Percentiles rank a stretch among this genome's conserved stretches.
These are phyloP conservation scores for Coffea humblotiana DNA, from an alignment of 305 asterid species.

Conservation along the genomic window DNA sequence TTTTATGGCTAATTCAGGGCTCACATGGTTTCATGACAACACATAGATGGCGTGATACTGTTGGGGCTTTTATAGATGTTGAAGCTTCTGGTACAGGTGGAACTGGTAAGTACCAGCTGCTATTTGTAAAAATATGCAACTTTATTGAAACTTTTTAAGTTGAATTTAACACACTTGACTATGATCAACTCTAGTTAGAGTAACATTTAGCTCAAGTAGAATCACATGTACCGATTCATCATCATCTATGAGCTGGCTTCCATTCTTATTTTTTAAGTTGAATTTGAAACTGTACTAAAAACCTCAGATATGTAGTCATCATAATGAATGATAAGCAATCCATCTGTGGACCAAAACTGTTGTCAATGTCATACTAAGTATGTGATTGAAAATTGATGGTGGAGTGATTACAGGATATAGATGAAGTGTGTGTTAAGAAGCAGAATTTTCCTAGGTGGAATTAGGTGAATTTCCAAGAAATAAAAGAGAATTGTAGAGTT, in stretches of 20 bases:
- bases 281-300: neutral
- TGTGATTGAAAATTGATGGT: neutral
- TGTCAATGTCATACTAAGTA: no score
- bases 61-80: conserved; percentile 83
- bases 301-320: neutral
- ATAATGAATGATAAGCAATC: neutral
- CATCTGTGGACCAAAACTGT: neutral
- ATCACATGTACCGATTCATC: neutral
- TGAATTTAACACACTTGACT: neutral
- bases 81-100: conserved; percentile 99
- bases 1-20: conserved; percentile 57
- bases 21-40: conserved; percentile 98
- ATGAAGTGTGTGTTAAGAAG: neutral
- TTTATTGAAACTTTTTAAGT: neutral
- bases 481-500: neutral
- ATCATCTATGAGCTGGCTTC: neutral
- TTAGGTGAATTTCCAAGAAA: neutral
- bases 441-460: neutral
- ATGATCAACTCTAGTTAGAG: neutral
- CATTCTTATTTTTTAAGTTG: neutral
- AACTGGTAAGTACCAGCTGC: conserved; percentile 54
- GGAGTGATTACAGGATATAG: neutral
- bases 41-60: conserved; percentile 82
- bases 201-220: neutral
- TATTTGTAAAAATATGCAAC: conserved; percentile 19